Base-by-base conservation (phyloP, 441 rosid species). In the Adansonia madagascariensis region DNA sequence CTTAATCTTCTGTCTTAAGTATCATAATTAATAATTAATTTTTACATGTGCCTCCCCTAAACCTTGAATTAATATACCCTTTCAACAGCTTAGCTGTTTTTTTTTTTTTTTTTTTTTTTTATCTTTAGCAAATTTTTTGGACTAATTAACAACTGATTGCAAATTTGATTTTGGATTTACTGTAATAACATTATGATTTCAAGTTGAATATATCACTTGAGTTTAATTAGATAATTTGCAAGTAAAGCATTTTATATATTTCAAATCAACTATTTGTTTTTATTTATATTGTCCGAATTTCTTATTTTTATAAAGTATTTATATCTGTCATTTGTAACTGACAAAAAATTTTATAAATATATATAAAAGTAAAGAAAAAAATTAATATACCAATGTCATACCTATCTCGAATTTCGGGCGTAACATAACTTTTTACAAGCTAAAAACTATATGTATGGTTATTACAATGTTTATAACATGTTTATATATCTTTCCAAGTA, bases 1-100 rank as follows among this genome's bases (percentile, higher is more conserved):
- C 74, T 76, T 73, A 78, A 76, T 76, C 84, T 84, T 84, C 57
- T 82, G 84, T 84, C 82, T 50, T n/a, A 85, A 80, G 81, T 20
- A 78, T 74, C 53, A n/a, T 49, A 14, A 43, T 7, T 75, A n/a
- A 20, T 57, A 15, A 35, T 62, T 75, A 49, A 15, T 20, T 27
- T 24, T 71, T 66, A 70, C 82, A 82, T 63, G 71, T 52, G 67
- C 71, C 35, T 59, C 72, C 72, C 20, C 7, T 17, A 5, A 39
- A 20, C 41, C 65, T 14, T 56, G 55, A 44, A 31, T 62, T 31
- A 62, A 57, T 73, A 6, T 44, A 27, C 12, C 35, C 49, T 17
- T 41, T 41, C 50, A n/a, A 53, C 57, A 39, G 43, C 73, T 20
- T 56, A 35, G 11, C 64, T 73, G 76, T 57, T 57, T 12, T 6